These are phyloP conservation scores for Crinitomyces ghanaensis DNA, from an alignment of 805 yeast species.

Conservation along the genomic window DNA sequence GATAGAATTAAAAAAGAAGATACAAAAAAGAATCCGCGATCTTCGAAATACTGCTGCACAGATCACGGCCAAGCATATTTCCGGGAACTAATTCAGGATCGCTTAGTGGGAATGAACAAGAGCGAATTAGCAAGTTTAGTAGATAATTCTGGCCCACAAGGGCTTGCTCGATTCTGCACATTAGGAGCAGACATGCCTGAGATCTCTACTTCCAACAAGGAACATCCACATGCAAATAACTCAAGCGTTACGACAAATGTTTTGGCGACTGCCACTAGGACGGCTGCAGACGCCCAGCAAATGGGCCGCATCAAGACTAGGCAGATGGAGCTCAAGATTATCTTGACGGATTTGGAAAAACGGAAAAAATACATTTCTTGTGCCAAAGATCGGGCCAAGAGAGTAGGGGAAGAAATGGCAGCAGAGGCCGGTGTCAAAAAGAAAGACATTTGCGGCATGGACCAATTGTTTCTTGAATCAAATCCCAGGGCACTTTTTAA, in stretches of 20 bases:
- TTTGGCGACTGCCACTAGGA: too few relatives aligned
- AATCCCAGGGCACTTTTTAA: constrained; percentile 6
- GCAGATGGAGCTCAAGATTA: constrained; percentile 2
- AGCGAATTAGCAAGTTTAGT: constrained; percentile 11
- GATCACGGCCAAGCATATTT: constrained; percentile 51
- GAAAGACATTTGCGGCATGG: constrained; percentile 18
- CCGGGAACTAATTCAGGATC: constrained; percentile 6
- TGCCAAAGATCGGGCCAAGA: constrained; percentile 16
- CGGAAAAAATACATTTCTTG: constrained; percentile 9
- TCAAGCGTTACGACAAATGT: not conserved
- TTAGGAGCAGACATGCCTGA: constrained; percentile 8
- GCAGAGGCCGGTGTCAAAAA: constrained; percentile 15
- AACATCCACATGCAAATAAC: too few relatives aligned
- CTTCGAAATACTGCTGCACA: constrained; percentile 61
- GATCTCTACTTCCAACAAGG: not conserved
- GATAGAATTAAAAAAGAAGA: too few relatives aligned
- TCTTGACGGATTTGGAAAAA: constrained; percentile 6
- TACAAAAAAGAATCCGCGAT: not conserved
- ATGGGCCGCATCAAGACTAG: not conserved
- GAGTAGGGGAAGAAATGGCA: constrained; percentile 16
- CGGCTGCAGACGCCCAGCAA: not conserved
- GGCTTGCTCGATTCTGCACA: constrained; percentile 7
- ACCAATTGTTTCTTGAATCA: constrained; percentile 7
- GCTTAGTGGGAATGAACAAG: constrained; percentile 9
- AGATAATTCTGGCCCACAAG: too few relatives aligned